phyloP scores from a whole-genome alignment of 2,329 filamentous ascomycete genomes.

The Pseudohalonectria lignicola region DNA sequence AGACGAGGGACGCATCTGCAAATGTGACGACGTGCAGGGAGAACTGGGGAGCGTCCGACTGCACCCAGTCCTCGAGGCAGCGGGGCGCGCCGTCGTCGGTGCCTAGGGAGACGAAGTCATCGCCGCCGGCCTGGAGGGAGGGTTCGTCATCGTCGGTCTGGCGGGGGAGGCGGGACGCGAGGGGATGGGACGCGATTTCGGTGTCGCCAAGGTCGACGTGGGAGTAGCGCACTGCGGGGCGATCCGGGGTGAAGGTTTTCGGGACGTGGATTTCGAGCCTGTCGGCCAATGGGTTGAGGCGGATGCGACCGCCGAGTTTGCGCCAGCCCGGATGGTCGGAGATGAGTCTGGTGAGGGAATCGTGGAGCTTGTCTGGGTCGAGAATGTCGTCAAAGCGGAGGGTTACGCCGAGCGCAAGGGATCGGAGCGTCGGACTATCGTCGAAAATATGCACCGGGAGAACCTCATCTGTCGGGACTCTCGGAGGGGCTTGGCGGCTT shows the following conservation, averaged over 20 bases:
- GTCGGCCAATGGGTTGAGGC: no score
- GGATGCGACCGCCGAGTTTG: no score
- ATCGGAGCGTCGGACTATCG: no score
- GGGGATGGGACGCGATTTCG: conserved; percentile 27
- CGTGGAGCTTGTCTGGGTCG: no score
- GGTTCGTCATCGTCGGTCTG: conserved; percentile 13
- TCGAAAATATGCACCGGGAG: no score
- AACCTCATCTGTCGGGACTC: no score
- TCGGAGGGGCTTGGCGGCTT: no score
- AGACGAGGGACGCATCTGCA: conserved; percentile 30
- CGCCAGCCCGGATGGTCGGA: no score
- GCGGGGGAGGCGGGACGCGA: conserved; percentile 20
- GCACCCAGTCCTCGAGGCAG: conserved; percentile 26
- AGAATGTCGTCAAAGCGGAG: no score
- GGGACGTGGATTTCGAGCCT: conserved; percentile 24
- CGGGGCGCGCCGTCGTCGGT: conserved; percentile 13
- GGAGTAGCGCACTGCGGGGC: conserved; percentile 28
- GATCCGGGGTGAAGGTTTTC: conserved; percentile 13
- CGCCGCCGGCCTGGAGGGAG: conserved; percentile 15
- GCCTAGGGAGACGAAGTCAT: conserved; percentile 12
- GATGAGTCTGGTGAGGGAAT: no score
- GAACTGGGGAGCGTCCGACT: conserved; percentile 30
- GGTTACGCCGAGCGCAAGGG: no score
- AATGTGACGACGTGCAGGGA: conserved; percentile 36
- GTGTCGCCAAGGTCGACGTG: conserved; percentile 21